Conservation (phyloP, 495 filamentous ascomycete species). For the Acidomyces sp. region DNA sequence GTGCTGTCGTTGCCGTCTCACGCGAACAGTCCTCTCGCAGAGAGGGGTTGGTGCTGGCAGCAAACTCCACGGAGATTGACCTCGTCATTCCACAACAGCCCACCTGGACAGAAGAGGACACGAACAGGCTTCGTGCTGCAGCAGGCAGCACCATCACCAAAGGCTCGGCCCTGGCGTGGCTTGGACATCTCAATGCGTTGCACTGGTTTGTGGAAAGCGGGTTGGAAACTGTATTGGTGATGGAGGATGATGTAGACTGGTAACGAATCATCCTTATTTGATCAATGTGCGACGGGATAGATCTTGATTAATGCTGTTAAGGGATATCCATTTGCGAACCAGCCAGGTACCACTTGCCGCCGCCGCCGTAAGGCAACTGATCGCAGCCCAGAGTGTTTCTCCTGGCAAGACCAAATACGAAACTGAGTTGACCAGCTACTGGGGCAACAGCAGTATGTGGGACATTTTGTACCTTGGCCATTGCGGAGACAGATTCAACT, state of each 20-base stretch:
- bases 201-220: constrained; percentile 31
- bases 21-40: constrained; percentile 20
- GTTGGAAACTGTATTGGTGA: constrained; percentile 33
- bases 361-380: constrained; percentile 20
- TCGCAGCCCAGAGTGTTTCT: constrained; percentile 8
- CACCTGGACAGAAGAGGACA: constrained; percentile 26
- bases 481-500: constrained; percentile 29
- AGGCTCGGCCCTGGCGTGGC: constrained; percentile 26
- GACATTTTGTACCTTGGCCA: constrained; percentile 34
- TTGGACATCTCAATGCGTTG: constrained; percentile 27
- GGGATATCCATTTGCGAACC: constrained; percentile 30
- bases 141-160: constrained; percentile 15
- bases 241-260: constrained; percentile 39
- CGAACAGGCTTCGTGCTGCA: constrained; percentile 14
- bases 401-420: constrained; percentile 7
- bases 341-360: constrained; percentile 25
- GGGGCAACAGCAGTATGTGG: constrained; percentile 24
- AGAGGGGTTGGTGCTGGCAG: constrained; percentile 22
- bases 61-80: constrained; percentile 27
- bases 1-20: constrained; percentile 27
- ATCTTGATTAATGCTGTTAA: no score
- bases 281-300: no score
- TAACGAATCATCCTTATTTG: no score
- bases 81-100: constrained; percentile 28
- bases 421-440: constrained; percentile 19